These are phyloP conservation scores for Daldinia sp. DNA, from an alignment of 2,329 filamentous ascomycete species.

Conservation along the genomic window DNA sequence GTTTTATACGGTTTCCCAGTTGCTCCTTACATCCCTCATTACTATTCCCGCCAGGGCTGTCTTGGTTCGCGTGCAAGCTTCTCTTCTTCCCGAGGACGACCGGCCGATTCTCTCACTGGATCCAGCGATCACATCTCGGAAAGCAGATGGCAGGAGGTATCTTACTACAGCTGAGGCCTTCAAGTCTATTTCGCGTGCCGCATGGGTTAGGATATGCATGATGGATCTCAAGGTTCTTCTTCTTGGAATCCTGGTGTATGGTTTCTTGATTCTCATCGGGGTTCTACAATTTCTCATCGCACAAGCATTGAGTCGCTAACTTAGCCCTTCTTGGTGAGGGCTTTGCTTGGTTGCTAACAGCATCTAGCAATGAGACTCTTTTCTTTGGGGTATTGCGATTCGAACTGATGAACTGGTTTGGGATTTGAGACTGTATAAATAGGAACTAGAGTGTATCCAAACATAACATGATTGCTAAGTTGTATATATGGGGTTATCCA, in stretches of 20 bases:
- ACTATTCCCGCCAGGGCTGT: slow-evolving; percentile 77
- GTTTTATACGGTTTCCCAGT: slow-evolving; percentile 37
- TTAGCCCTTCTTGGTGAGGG: no score
- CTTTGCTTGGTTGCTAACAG: neutral
- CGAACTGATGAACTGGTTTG: neutral
- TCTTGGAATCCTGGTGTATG: neutral
- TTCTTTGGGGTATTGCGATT: neutral
- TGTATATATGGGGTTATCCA: no score
- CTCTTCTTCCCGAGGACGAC: slow-evolving; percentile 79
- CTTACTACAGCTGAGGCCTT: slow-evolving; percentile 77
- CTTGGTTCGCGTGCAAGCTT: slow-evolving; percentile 82
- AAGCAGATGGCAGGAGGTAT: slow-evolving; percentile 70
- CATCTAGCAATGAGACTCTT: neutral
- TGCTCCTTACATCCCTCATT: slow-evolving; percentile 58
- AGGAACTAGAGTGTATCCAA: neutral
- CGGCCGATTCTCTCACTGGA: slow-evolving; percentile 88
- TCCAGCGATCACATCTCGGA: slow-evolving; percentile 76
- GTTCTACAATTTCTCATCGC: neutral
- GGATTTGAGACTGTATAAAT: neutral
- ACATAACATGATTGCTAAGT: no score
- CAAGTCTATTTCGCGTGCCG: slow-evolving; percentile 74
- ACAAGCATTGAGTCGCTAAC: neutral
- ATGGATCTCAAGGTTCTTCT: slow-evolving; percentile 69
- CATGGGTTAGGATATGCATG: slow-evolving; percentile 74
- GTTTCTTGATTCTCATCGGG: neutral